phyloP scores from a whole-genome alignment of 2,329 filamentous ascomycete genomes.

The Parasarocladium wereldwijsianum region DNA sequence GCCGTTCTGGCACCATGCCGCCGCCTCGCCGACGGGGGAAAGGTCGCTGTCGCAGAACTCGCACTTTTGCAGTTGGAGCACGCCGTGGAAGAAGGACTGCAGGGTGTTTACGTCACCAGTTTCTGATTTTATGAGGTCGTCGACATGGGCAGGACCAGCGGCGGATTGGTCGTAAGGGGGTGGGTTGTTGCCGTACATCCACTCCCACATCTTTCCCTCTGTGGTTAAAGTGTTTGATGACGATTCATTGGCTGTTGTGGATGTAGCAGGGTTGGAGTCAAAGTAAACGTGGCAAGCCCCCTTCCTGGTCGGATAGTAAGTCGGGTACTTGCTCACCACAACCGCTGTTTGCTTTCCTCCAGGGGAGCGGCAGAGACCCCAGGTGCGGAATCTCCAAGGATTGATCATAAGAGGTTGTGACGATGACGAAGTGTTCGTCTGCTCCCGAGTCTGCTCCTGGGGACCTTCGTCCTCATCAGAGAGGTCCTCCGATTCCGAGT shows the following conservation, averaged over 20 bases:
- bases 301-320: conserved; percentile 30
- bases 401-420: too few relatives aligned
- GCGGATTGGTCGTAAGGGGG: conserved; percentile 30
- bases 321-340: conserved; percentile 32
- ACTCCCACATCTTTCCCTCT: conserved; percentile 40
- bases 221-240: conserved; percentile 24
- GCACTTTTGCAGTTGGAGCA: conserved; percentile 24
- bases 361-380: conserved; percentile 36
- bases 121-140: conserved; percentile 8
- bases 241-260: not conserved
- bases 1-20: conserved; percentile 22
- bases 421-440: too few relatives aligned
- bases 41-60: conserved; percentile 29
- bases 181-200: conserved; percentile 40
- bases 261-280: conserved; percentile 9
- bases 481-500: conserved; percentile 14
- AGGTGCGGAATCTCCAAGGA: conserved; percentile 34
- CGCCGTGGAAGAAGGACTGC: conserved; percentile 21
- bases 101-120: conserved; percentile 10
- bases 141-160: conserved; percentile 16
- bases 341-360: conserved; percentile 36
- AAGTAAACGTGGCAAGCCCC: conserved; percentile 22
- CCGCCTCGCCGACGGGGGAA: conserved; percentile 16
- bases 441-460: too few relatives aligned
- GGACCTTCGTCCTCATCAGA: conserved; percentile 11